Evolutionary conservation across 257 asterid genomes (phyloP).

Genomic region (Oldenlandia corymbosa): DNA sequence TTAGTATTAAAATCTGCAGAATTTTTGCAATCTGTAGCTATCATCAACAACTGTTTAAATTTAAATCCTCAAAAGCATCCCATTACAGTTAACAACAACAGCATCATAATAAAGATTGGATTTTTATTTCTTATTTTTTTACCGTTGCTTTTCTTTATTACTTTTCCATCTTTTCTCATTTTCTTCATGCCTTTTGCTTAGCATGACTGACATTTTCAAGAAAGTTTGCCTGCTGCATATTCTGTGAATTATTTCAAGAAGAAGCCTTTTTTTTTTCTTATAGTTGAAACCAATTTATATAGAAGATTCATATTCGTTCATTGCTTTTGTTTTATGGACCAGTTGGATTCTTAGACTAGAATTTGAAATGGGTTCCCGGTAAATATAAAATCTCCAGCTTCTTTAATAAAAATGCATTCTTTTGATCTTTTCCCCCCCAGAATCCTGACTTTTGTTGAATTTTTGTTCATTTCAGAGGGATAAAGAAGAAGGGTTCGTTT

Average conservation of each 20-base stretch:
- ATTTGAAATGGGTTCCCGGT: conserved; percentile 23
- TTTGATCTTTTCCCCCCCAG: not conserved
- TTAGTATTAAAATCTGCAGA: not conserved
- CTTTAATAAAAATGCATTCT: not conserved
- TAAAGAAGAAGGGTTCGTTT: conserved; percentile 2
- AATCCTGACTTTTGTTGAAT: not conserved
- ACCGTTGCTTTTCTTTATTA: conserved; percentile 39
- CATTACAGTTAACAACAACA: conserved; percentile 47
- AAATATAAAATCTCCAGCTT: not conserved
- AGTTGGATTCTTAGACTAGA: not conserved
- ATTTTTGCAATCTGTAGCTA: conserved; percentile 18
- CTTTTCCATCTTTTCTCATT: conserved; percentile 27
- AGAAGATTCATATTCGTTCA: no score
- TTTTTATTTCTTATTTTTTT: no score
- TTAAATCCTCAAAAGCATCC: conserved; percentile 48
- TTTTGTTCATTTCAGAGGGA: conserved; percentile 6
- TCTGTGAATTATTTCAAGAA: conserved; percentile 29
- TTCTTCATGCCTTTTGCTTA: conserved; percentile 1
- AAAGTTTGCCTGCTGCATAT: conserved; percentile 32
- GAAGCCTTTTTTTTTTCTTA: no score
- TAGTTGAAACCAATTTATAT: no score
- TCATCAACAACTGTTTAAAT: conserved; percentile 49
- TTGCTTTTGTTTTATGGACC: conserved; percentile 3
- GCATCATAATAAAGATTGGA: no score
- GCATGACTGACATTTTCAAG: conserved; percentile 11